Percentiles rank a stretch among this genome's conserved stretches.
phyloP scores from a whole-genome alignment of 441 rosid species.

The Erodium trifolium region DNA sequence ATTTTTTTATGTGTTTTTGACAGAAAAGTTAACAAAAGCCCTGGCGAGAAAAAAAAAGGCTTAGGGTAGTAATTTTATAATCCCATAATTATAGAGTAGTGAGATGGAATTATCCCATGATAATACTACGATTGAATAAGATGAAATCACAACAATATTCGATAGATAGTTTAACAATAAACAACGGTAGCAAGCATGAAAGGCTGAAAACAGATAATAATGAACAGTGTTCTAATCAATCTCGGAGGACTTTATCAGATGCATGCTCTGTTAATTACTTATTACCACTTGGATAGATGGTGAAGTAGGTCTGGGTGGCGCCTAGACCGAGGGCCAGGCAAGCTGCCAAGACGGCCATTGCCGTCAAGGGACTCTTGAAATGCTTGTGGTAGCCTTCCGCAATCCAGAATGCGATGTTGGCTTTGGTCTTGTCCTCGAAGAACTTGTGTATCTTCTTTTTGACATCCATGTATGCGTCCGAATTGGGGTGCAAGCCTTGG shows the following conservation, averaged over 20 bases:
- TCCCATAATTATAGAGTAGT: no score
- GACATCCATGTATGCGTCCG: background rate
- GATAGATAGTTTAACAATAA: no score
- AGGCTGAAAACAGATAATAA: no score
- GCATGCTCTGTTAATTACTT: background rate
- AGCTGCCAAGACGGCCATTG: background rate
- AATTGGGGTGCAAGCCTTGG: background rate
- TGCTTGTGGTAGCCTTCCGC: background rate
- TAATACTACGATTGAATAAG: no score
- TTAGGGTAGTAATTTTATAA: no score
- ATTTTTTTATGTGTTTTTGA: no score
- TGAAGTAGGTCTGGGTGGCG: background rate
- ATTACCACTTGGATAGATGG: background rate
- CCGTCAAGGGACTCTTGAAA: background rate
- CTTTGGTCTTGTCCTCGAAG: background rate
- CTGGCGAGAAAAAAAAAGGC: no score
- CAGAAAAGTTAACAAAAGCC: no score
- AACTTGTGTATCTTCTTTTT: background rate
- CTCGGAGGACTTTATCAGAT: no score
- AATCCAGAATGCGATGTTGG: background rate
- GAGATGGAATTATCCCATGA: no score
- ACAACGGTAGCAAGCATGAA: background rate
- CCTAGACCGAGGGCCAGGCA: background rate
- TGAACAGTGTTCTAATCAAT: no score
- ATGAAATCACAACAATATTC: no score